Conservation (phyloP, 208 protist species). For the Leishmania tarentolae region DNA sequence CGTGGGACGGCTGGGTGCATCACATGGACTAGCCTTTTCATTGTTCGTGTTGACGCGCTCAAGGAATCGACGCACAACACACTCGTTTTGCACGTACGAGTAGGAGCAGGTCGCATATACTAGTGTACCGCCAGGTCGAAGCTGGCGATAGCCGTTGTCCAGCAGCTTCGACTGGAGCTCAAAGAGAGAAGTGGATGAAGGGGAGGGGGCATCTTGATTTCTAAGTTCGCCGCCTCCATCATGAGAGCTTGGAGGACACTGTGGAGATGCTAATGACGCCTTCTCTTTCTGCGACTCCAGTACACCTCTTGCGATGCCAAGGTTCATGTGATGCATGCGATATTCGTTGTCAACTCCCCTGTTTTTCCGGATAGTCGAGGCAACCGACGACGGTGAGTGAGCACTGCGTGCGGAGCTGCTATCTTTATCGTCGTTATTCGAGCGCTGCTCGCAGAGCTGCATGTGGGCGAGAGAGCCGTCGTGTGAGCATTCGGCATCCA, state of each 20-base stretch:
- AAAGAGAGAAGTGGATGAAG: slow-evolving; percentile 25
- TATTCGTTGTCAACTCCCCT: slow-evolving; percentile 62
- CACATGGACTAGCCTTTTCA: not conserved
- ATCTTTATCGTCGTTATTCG: not conserved
- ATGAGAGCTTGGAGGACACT: not conserved
- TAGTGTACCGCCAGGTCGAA: slow-evolving; percentile 82
- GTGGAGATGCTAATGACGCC: not conserved
- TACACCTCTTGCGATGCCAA: not conserved
- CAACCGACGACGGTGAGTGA: not conserved
- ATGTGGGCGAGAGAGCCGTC: slow-evolving; percentile 87
- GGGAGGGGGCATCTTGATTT: not conserved
- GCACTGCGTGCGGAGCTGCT: not conserved
- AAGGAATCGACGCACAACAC: slow-evolving; percentile 78
- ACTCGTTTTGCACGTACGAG: slow-evolving; percentile 89
- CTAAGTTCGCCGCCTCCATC: not conserved
- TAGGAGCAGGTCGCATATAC: slow-evolving; percentile 96
- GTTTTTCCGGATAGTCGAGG: slow-evolving; percentile 11
- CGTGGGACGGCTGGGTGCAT: not conserved
- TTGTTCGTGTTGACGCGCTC: slow-evolving; percentile 20
- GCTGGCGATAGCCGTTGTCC: slow-evolving; percentile 62
- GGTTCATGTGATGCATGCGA: slow-evolving; percentile 64
- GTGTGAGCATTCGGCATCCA: slow-evolving; percentile 92
- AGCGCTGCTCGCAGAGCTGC: slow-evolving; percentile 21
- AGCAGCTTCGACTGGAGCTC: slow-evolving; percentile 77
- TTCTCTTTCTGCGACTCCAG: not conserved